These are phyloP conservation scores for Gleditsia sinensis DNA, from an alignment of 306 rosid species.

Conservation along the genomic window DNA sequence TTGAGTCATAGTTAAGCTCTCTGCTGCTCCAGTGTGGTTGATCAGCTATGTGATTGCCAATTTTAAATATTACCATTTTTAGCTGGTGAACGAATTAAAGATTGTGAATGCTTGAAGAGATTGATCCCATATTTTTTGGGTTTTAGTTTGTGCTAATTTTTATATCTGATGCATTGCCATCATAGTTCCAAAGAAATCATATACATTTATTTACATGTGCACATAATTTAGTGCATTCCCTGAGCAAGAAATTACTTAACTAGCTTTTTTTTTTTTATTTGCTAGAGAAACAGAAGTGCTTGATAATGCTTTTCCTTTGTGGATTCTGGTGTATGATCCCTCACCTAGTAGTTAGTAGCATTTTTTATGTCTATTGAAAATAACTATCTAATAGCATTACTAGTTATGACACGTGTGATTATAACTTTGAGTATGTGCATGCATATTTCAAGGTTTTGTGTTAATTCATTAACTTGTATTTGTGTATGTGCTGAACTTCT, in stretches of 20 bases:
- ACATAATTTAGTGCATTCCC: background rate
- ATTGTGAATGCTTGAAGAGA: background rate
- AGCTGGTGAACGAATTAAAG: background rate
- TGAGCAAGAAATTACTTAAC: background rate
- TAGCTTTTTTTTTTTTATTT: background rate
- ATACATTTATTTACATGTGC: background rate
- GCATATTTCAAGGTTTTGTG: background rate
- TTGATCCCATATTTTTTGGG: background rate
- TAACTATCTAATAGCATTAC: too few relatives aligned
- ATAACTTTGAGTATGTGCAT: background rate
- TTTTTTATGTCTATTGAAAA: too few relatives aligned
- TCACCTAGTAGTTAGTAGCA: too few relatives aligned
- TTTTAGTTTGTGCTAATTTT: too few relatives aligned
- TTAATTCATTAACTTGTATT: background rate
- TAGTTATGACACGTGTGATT: background rate
- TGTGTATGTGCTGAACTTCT: background rate
- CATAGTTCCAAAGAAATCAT: background rate
- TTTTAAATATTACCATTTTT: too few relatives aligned
- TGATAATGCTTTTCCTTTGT: too few relatives aligned
- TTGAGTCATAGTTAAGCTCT: background rate
- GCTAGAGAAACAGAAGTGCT: too few relatives aligned
- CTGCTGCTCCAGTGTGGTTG: background rate
- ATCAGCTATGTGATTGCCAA: background rate
- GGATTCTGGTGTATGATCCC: too few relatives aligned
- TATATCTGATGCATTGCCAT: background rate